Percentiles rank a stretch among this genome's conserved stretches.
Evolutionary conservation across 75 land plant genomes (phyloP).

Genomic region (Sequoiadendron giganteum): DNA sequence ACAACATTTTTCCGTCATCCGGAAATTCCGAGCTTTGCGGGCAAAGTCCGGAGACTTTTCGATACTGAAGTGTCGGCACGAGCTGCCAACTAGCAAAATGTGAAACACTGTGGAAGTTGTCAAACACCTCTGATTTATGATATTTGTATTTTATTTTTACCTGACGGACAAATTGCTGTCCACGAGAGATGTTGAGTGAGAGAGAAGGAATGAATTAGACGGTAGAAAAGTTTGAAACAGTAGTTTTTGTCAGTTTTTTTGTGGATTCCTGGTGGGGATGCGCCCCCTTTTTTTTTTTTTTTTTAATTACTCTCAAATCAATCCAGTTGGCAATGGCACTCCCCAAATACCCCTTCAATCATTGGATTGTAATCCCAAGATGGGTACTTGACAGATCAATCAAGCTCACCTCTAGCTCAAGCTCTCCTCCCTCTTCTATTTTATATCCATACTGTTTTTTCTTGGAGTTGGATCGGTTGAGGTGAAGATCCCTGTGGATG

Average conservation of each 20-base stretch:
- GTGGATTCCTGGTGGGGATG: slow-evolving; percentile 4
- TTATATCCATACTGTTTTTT: background rate
- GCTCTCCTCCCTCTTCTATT: background rate
- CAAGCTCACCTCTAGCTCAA: background rate
- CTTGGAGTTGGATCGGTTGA: background rate
- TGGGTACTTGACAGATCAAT: background rate
- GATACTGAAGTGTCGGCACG: background rate
- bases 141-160: background rate
- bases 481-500: background rate
- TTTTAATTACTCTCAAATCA: slow-evolving; percentile 1
- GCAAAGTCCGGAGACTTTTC: no score
- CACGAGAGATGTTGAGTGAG: background rate
- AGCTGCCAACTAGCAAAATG: background rate
- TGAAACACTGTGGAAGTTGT: no score
- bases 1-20: no score
- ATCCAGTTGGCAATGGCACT: slow-evolving; percentile 12
- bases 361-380: background rate
- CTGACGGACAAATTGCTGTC: background rate
- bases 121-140: no score
- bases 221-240: background rate
- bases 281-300: background rate
- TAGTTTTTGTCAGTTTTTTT: background rate
- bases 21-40: no score
- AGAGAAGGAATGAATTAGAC: background rate
- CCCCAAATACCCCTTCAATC: background rate